phyloP scores from a whole-genome alignment of 352 stramenopile species.

The Phytopythium aichiense region DNA sequence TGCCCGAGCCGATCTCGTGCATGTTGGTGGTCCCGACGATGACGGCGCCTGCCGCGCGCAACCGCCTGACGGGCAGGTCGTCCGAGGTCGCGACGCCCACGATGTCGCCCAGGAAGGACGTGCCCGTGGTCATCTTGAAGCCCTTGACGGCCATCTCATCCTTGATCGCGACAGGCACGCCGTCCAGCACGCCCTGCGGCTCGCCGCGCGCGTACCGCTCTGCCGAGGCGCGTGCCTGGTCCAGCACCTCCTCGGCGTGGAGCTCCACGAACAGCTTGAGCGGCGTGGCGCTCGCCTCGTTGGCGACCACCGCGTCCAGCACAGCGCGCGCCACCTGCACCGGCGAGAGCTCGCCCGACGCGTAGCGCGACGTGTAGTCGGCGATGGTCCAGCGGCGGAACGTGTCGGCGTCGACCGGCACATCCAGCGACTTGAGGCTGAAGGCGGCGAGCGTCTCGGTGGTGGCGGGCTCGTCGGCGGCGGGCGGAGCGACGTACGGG shows the following conservation, averaged over 20 bases:
- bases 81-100: conserved; percentile 38
- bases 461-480: conserved; percentile 7
- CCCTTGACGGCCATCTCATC: conserved; percentile 79
- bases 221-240: conserved; percentile 57
- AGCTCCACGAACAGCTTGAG: conserved; percentile 76
- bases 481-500: conserved; percentile 51
- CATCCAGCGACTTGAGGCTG: conserved; percentile 15
- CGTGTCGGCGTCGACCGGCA: not conserved
- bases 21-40: conserved; percentile 90
- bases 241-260: conserved; percentile 65
- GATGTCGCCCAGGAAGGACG: conserved; percentile 66
- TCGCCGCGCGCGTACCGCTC: conserved; percentile 64
- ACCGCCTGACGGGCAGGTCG: conserved; percentile 45
- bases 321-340: conserved; percentile 69
- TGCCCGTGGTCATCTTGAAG: conserved; percentile 65
- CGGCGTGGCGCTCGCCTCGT: conserved; percentile 39
- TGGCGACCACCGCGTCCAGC: conserved; percentile 48
- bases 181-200: conserved; percentile 77
- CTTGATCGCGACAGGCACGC: conserved; percentile 87
- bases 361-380: conserved; percentile 64
- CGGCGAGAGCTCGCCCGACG: conserved; percentile 35
- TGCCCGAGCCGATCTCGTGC: conserved; percentile 77
- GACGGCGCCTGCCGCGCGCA: conserved; percentile 73
- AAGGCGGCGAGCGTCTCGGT: conserved; percentile 18
- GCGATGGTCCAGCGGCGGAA: conserved; percentile 72